phyloP scores from a whole-genome alignment of 495 filamentous ascomycete species.

The Podospora australis region DNA sequence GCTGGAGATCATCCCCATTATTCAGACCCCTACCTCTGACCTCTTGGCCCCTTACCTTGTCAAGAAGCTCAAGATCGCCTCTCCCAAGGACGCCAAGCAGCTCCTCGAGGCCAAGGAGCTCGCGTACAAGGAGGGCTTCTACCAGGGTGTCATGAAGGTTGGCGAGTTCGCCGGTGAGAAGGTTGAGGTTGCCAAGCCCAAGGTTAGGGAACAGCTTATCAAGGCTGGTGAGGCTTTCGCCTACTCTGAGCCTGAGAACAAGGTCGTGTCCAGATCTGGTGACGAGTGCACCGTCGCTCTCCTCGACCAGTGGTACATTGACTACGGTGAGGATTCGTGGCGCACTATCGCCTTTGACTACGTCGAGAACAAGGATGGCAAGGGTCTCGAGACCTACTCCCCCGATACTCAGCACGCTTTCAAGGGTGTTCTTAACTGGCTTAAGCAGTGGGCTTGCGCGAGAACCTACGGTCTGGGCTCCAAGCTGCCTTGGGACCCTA shows the following conservation, averaged over 20 bases:
- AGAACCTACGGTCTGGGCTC: slow-evolving; percentile 89
- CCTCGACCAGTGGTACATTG: slow-evolving; percentile 94
- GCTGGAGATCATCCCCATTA: slow-evolving; percentile 79
- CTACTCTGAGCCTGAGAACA: slow-evolving; percentile 88
- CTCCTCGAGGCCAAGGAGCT: slow-evolving; percentile 90
- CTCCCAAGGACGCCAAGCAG: slow-evolving; percentile 86
- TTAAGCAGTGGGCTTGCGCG: slow-evolving; percentile 93
- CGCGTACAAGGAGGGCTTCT: slow-evolving; percentile 97
- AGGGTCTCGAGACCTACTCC: slow-evolving; percentile 68
- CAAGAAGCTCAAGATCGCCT: slow-evolving; percentile 91
- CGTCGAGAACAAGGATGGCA: slow-evolving; percentile 55
- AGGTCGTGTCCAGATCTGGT: slow-evolving; percentile 76
- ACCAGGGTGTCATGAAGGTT: slow-evolving; percentile 84
- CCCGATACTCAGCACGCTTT: slow-evolving; percentile 78
- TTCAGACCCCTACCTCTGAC: slow-evolving; percentile 84
- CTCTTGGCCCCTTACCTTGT: slow-evolving; percentile 76
- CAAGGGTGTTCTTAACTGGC: slow-evolving; percentile 77
- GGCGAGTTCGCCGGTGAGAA: slow-evolving; percentile 85
- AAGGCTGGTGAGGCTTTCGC: slow-evolving; percentile 76
- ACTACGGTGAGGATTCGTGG: slow-evolving; percentile 89
- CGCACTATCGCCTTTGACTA: slow-evolving; percentile 59
- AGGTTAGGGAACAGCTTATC: slow-evolving; percentile 74
- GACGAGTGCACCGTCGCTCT: slow-evolving; percentile 82
- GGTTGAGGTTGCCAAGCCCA: slow-evolving; percentile 78
- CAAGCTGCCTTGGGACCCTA: slow-evolving; percentile 89